These are phyloP conservation scores for Paramyrothecium roridum DNA, from an alignment of 2,329 filamentous ascomycete species.

Conservation along the genomic window DNA sequence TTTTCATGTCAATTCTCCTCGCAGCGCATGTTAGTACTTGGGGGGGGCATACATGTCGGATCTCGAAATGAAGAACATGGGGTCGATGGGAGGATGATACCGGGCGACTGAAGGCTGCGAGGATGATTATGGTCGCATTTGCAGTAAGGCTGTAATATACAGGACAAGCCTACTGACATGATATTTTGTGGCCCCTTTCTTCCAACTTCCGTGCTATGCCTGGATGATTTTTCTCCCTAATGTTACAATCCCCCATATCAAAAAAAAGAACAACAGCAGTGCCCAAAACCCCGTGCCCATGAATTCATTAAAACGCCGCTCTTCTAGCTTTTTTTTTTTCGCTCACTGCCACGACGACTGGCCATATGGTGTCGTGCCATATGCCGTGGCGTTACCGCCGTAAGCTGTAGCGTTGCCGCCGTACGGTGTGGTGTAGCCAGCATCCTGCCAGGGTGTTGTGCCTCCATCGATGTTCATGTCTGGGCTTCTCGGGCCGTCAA, in stretches of 20 bases:
- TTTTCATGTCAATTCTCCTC: not conserved
- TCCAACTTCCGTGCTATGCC: constrained; percentile 22
- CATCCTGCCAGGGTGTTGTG: constrained; percentile 54
- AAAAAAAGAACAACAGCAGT: constrained; percentile 8
- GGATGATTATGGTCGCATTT: not conserved
- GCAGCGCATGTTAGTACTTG: too few species aligned
- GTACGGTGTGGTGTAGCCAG: constrained; percentile 69
- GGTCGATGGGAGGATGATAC: not conserved
- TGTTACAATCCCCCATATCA: not conserved
- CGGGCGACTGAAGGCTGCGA: not conserved
- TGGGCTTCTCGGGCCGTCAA: constrained; percentile 64
- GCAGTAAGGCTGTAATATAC: constrained; percentile 10
- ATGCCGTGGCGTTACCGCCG: constrained; percentile 64
- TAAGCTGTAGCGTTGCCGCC: constrained; percentile 56
- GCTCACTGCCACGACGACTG: constrained; percentile 44
- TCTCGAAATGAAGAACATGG: not conserved
- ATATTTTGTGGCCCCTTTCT: constrained; percentile 4
- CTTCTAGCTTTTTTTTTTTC: not conserved
- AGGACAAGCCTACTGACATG: not conserved
- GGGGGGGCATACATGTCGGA: too few species aligned
- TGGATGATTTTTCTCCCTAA: not conserved
- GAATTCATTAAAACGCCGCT: constrained; percentile 9
- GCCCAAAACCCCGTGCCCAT: constrained; percentile 13
- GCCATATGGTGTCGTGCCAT: constrained; percentile 55
- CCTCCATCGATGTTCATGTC: constrained; percentile 59